These are phyloP conservation scores for Diaporthe sp. DNA, from an alignment of 2,329 filamentous ascomycete genomes.

Conservation along the genomic window DNA sequence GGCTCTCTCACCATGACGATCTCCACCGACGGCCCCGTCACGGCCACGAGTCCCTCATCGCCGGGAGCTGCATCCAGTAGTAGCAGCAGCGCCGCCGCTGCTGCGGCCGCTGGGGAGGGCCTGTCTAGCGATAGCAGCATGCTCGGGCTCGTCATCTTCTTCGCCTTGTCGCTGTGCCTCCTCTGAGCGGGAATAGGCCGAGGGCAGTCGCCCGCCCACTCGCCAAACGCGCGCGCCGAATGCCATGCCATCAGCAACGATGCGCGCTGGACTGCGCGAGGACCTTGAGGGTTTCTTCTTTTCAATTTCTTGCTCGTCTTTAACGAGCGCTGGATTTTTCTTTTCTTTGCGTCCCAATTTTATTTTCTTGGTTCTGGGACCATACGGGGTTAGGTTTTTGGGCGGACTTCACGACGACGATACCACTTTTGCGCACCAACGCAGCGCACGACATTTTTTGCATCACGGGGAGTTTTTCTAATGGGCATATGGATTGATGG, in stretches of 20 bases:
- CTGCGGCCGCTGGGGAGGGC: constrained; percentile 28
- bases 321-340: background rate
- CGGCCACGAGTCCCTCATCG: background rate
- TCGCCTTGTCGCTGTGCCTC: constrained; percentile 38
- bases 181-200: background rate
- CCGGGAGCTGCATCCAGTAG: background rate
- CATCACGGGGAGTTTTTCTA: constrained; percentile 10
- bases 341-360: background rate
- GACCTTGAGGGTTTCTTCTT: background rate
- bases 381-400: constrained; percentile 2
- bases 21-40: background rate
- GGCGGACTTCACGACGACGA: constrained; percentile 23
- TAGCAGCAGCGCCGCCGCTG: constrained; percentile 2
- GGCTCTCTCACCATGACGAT: background rate
- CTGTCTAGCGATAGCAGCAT: constrained; percentile 38
- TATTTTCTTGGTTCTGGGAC: background rate
- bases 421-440: constrained; percentile 23
- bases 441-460: constrained; percentile 2
- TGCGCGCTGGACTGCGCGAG: background rate
- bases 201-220: background rate
- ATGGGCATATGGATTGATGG: constrained; percentile 18
- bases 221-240: background rate
- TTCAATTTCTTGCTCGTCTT: background rate
- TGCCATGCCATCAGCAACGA: background rate
- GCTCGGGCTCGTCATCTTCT: constrained; percentile 40